phyloP scores from a whole-genome alignment of 139 green algal species.

The Closterium sp. region DNA sequence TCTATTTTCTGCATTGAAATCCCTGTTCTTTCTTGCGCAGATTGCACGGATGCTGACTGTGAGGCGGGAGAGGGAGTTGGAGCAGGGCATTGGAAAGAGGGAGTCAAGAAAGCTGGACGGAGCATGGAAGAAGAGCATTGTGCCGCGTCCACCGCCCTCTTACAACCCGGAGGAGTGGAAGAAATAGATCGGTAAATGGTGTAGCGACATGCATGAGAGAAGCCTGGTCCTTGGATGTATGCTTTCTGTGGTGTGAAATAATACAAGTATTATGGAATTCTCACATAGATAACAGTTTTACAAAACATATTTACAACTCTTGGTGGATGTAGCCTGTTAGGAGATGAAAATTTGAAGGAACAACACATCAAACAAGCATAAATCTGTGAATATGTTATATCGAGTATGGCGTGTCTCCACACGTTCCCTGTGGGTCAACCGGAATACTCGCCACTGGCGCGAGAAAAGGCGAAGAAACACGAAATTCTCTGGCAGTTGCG shows the following conservation, averaged over 20 bases:
- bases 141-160: conserved; percentile 26
- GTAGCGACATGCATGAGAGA: background rate
- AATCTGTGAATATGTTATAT: no score
- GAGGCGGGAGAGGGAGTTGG: conserved; percentile 46
- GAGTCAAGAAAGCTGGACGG: conserved; percentile 40
- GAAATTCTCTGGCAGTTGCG: background rate
- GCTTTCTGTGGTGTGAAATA: background rate
- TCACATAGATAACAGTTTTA: no score
- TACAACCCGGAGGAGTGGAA: conserved; percentile 17
- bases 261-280: no score
- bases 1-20: no score
- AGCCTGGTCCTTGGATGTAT: no score
- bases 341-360: no score
- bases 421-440: no score
- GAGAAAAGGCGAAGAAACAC: background rate
- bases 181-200: background rate
- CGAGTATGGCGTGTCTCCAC: no score
- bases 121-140: conserved; percentile 31
- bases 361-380: no score
- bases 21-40: background rate
- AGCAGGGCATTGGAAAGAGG: conserved; percentile 34
- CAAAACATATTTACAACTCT: no score
- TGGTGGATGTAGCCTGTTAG: no score
- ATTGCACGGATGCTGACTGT: conserved; percentile 47
- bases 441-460: no score